Evolutionary conservation across 73 alveolate species (phyloP).

Genomic region (Stentor coeruleus): DNA sequence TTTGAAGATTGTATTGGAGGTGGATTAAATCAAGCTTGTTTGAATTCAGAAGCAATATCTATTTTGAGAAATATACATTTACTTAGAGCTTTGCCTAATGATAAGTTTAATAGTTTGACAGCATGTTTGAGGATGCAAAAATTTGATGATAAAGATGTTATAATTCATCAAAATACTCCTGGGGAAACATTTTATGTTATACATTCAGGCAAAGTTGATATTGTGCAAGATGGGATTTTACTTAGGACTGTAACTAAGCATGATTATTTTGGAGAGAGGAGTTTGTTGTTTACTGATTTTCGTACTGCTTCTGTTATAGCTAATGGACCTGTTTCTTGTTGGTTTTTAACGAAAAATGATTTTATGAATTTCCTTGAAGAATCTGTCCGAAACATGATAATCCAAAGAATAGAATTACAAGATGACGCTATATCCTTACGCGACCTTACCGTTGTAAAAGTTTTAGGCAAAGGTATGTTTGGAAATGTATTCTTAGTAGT

Average conservation of each 20-base stretch:
- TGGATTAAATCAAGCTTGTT: neutral
- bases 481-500: conserved; percentile 40
- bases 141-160: neutral
- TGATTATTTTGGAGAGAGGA: conserved; percentile 62
- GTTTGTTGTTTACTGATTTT: conserved; percentile 41
- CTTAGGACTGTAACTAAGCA: conserved; percentile 43
- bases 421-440: conserved; percentile 26
- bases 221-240: conserved; percentile 33
- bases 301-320: conserved; percentile 51
- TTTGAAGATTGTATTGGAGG: neutral
- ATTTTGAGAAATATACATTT: neutral
- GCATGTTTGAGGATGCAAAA: neutral
- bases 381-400: neutral
- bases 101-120: neutral
- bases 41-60: neutral
- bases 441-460: conserved; percentile 24
- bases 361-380: neutral
- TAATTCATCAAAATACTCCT: neutral
- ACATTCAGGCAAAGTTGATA: conserved; percentile 48
- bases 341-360: conserved; percentile 17
- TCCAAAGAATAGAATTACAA: neutral
- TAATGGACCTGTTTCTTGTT: conserved; percentile 39
- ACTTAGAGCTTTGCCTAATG: neutral
- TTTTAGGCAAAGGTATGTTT: conserved; percentile 48
- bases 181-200: conserved; percentile 54